Percentiles rank a stretch among this genome's conserved stretches.
Evolutionary conservation across 352 stramenopile genomes (phyloP).

Genomic region (Pythium volutum): DNA sequence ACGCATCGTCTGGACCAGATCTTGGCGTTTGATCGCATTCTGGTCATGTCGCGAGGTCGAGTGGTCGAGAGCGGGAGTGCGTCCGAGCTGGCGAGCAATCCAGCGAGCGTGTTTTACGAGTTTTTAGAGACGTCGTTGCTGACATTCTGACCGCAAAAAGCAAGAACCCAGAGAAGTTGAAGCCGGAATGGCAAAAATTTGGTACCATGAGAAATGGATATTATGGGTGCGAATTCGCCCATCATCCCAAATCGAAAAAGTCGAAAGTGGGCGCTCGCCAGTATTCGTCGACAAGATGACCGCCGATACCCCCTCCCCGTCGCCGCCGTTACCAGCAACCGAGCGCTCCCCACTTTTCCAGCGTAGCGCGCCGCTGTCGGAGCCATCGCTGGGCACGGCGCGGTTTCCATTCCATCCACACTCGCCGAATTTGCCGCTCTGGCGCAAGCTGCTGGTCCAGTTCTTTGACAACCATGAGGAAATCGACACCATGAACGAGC

Average conservation of each 20-base stretch:
- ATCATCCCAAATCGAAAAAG: too few species aligned
- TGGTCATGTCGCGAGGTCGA: conserved; percentile 12
- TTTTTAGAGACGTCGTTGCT: conserved; percentile 20
- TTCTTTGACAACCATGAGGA: conserved; percentile 32
- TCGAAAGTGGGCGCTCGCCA: too few species aligned
- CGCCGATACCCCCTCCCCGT: too few species aligned
- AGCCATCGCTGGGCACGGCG: conserved; percentile 5
- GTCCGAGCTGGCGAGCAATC: conserved; percentile 1
- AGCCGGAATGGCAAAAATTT: too few species aligned
- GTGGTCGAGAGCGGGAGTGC: conserved; percentile 18
- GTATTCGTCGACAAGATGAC: too few species aligned
- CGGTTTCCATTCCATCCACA: conserved; percentile 27
- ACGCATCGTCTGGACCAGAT: conserved; percentile 21
- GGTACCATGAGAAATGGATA: too few species aligned
- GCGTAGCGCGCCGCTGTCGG: too few species aligned
- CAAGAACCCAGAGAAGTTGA: too few species aligned
- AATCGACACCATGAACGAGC: not conserved
- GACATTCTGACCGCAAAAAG: not conserved
- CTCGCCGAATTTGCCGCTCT: conserved; percentile 30
- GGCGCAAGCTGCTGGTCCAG: conserved; percentile 40
- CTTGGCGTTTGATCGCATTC: conserved; percentile 20
- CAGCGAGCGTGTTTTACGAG: conserved; percentile 17
- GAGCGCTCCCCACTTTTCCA: too few species aligned
- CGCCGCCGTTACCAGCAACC: too few species aligned
- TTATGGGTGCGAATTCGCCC: too few species aligned